Conservation (phyloP, 1,284 basidiomycete species). For the Ganoderma meredithae region DNA sequence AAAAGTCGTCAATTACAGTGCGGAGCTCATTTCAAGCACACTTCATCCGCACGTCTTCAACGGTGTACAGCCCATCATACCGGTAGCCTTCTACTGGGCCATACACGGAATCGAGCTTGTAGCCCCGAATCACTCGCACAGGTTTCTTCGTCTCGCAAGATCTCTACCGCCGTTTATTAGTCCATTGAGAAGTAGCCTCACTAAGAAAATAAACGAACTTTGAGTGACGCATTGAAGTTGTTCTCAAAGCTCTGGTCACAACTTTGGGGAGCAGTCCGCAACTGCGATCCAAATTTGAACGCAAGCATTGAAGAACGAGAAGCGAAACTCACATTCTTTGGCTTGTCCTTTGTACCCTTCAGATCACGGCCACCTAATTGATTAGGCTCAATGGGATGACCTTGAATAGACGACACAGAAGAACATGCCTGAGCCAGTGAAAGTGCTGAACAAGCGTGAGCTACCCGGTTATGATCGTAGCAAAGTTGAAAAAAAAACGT, state of each 20-base stretch:
- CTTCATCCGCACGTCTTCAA: slow-evolving; percentile 62
- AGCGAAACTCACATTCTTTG: slow-evolving; percentile 70
- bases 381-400: neutral
- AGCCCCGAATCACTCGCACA: slow-evolving; percentile 84
- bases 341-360: slow-evolving; percentile 76
- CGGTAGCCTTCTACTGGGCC: slow-evolving; percentile 83
- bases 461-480: neutral
- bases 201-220: slow-evolving; percentile 47
- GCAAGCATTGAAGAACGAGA: neutral
- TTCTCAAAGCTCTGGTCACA: slow-evolving; percentile 81
- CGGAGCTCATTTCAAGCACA: neutral
- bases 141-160: slow-evolving; percentile 79
- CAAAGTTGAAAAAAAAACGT: slow-evolving; percentile 31
- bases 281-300: slow-evolving; percentile 50
- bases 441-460: slow-evolving; percentile 56
- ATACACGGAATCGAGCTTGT: slow-evolving; percentile 72
- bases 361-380: slow-evolving; percentile 78
- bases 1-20: neutral
- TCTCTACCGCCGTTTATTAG: slow-evolving; percentile 47
- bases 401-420: neutral
- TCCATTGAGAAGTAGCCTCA: slow-evolving; percentile 1
- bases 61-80: slow-evolving; percentile 84
- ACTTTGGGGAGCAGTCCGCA: slow-evolving; percentile 85
- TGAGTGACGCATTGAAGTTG: slow-evolving; percentile 70
- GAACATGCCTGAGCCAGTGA: slow-evolving; percentile 70